Conservation (phyloP, 108 stramenopile genomes). For the Conticribra guillardii region DNA sequence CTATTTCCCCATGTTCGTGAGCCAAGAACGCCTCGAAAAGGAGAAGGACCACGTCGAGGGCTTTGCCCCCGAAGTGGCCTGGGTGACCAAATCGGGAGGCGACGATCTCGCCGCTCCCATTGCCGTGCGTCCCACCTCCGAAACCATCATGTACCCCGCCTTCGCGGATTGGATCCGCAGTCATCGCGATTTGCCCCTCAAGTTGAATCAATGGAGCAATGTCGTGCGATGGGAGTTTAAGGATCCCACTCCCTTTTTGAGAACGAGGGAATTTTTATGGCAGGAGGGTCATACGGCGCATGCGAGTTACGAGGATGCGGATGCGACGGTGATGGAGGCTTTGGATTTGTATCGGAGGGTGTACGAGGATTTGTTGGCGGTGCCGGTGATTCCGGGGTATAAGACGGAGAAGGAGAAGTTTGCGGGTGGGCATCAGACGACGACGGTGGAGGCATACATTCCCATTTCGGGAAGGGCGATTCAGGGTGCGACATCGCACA, state of each 20-base stretch:
- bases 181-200: conserved; percentile 95
- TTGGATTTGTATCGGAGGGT: conserved; percentile 95
- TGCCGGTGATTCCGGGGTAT: conserved; percentile 97
- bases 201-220: conserved; percentile 99
- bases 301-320: conserved; percentile 94
- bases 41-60: conserved; percentile 99
- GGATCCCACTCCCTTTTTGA: conserved; percentile 97
- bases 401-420: conserved; percentile 99
- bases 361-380: conserved; percentile 98
- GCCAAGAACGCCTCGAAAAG: conserved; percentile 89
- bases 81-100: conserved; percentile 94
- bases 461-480: conserved; percentile 96
- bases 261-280: conserved; percentile 99
- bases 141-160: conserved; percentile 99
- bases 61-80: conserved; percentile 98
- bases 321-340: conserved; percentile 95
- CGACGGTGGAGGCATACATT: conserved; percentile 99
- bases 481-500: conserved; percentile 99
- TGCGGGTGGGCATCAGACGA: conserved; percentile 96
- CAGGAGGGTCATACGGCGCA: conserved; percentile 99
- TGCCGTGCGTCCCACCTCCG: conserved; percentile 96
- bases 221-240: conserved; percentile 99
- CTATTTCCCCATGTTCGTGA: conserved; percentile 99
- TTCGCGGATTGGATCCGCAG: conserved; percentile 96
- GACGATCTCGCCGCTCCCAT: conserved; percentile 95